Evolutionary conservation across 805 yeast species (phyloP).

Genomic region (Danielozyma ontarioensis): DNA sequence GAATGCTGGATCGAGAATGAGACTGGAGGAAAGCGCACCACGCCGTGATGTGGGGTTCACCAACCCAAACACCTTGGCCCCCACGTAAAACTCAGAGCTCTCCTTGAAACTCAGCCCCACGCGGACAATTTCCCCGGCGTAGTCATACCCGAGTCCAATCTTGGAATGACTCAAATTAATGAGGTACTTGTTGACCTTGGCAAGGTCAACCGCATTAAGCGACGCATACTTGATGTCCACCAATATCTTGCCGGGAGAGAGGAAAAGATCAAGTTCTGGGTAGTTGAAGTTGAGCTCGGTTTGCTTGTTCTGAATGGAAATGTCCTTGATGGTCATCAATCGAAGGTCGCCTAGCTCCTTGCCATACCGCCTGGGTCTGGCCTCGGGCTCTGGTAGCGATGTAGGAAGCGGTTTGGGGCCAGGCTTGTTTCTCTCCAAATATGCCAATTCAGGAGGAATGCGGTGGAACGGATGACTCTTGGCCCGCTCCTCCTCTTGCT

Average conservation of each 20-base stretch:
- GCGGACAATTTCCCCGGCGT: slow-evolving; percentile 52
- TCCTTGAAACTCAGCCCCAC: slow-evolving; percentile 44
- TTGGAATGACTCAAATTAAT: slow-evolving; percentile 49
- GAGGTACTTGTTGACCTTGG: slow-evolving; percentile 52
- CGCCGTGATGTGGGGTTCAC: slow-evolving; percentile 45
- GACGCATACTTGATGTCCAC: slow-evolving; percentile 58
- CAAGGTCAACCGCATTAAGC: slow-evolving; percentile 61
- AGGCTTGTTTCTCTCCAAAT: slow-evolving; percentile 22
- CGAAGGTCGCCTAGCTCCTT: slow-evolving; percentile 42
- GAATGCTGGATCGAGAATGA: slow-evolving; percentile 46
- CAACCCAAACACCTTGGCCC: slow-evolving; percentile 64
- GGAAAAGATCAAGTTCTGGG: slow-evolving; percentile 44
- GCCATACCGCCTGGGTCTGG: slow-evolving; percentile 2
- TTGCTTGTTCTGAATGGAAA: slow-evolving; percentile 37
- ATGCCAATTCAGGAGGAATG: slow-evolving; percentile 38
- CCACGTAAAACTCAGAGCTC: slow-evolving; percentile 35
- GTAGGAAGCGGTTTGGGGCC: slow-evolving; percentile 25
- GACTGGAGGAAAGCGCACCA: slow-evolving; percentile 56
- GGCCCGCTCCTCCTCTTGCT: slow-evolving; percentile 20
- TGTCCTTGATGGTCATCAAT: slow-evolving; percentile 46
- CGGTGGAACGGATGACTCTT: slow-evolving; percentile 32
- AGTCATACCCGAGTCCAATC: slow-evolving; percentile 67
- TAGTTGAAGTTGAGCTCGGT: slow-evolving; percentile 50
- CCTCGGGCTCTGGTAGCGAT: slow-evolving; percentile 4
- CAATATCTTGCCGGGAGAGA: slow-evolving; percentile 43